Base-by-base conservation (phyloP, 2,329 filamentous ascomycete genomes). In the Dactylellina parvicollis region DNA sequence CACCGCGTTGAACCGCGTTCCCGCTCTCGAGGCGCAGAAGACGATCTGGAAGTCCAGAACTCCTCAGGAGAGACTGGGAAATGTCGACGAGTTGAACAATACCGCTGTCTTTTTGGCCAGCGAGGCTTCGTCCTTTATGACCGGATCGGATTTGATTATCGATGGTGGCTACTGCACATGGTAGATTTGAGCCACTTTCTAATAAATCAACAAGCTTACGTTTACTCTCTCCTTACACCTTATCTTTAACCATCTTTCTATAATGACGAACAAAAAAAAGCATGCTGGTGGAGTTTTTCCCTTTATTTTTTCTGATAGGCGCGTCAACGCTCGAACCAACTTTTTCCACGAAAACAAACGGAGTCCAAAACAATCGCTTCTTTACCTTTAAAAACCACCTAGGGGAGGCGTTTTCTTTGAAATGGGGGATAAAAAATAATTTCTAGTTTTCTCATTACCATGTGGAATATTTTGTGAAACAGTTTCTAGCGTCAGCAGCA, bases 11-110 rank as follows among this genome's bases (percentile, higher is more conserved):
- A 93, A 92, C 86, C 88, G 89, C 72, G 89, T 91, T 5, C 89
- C 90, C 20, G 89, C 89, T 38, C 87, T 92, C 18, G 90, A 92
- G 75, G 89, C 89, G 50, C 89, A 92, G 84, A 92, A 92, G 87
- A 89, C 89, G 82, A 90, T 92, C 81, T 92, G 90, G 90, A 87
- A 87, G 77, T 86, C 86, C 36, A 80, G 90, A 75, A 92, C 90
- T 5, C 90, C 90, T 8, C 89, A 92, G 85, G 85, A 86, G 80
- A 87, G 90, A 46, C 85, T 92, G 14, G 90, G 90, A 61, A 84
- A 84, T 47, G 89, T 91, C 40, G 88, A 92, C 76, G 90, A 92
- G 80, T 85, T 93, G 76, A 92, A 92, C 82, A 89, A 89, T 67
- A 85, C 92, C 38, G 90, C 89, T 76, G 87, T 92, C 76, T 92